These are phyloP conservation scores for Sordariomycetes sp. DNA, from an alignment of 2,329 filamentous ascomycete genomes.

Conservation along the genomic window DNA sequence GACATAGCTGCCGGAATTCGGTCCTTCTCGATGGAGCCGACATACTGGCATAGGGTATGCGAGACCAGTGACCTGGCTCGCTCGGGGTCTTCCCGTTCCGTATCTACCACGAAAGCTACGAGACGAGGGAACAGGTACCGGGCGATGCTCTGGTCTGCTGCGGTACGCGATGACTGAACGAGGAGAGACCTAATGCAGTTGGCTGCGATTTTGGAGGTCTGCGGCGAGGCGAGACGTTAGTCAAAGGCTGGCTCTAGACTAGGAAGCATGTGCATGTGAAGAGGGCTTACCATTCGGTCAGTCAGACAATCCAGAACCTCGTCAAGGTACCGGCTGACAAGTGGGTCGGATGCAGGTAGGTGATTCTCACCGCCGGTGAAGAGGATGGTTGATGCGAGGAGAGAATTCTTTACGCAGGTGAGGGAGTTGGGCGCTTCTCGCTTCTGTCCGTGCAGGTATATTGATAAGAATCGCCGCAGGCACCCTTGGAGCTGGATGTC, in stretches of 20 bases:
- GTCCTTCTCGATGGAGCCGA: slow-evolving; percentile 35
- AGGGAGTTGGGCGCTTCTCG: slow-evolving; percentile 68
- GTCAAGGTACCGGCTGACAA: slow-evolving; percentile 66
- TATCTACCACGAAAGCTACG: slow-evolving; percentile 63
- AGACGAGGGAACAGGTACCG: slow-evolving; percentile 68
- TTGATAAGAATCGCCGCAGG: slow-evolving; percentile 71
- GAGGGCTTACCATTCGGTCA: slow-evolving; percentile 69
- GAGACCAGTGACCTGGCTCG: slow-evolving; percentile 61
- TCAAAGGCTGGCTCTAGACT: too few species aligned
- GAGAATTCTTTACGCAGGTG: slow-evolving; percentile 83
- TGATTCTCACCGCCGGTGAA: slow-evolving; percentile 72
- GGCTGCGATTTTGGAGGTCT: slow-evolving; percentile 82
- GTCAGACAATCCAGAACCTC: slow-evolving; percentile 79
- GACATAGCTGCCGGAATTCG: slow-evolving; percentile 56
- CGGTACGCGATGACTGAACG: slow-evolving; percentile 51
- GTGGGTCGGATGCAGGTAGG: slow-evolving; percentile 64
- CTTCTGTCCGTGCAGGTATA: slow-evolving; percentile 67
- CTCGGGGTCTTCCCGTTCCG: slow-evolving; percentile 69
- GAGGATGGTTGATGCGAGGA: slow-evolving; percentile 81
- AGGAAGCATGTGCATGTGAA: too few species aligned
- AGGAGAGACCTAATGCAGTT: slow-evolving; percentile 83
- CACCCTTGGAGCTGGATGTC: slow-evolving; percentile 71
- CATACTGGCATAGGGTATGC: slow-evolving; percentile 68
- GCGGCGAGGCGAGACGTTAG: not conserved
- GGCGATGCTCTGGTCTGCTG: slow-evolving; percentile 64